Percentiles rank a stretch among this genome's conserved stretches.
phyloP scores from a whole-genome alignment of 441 rosid species.

The Isatis lusitanica region DNA sequence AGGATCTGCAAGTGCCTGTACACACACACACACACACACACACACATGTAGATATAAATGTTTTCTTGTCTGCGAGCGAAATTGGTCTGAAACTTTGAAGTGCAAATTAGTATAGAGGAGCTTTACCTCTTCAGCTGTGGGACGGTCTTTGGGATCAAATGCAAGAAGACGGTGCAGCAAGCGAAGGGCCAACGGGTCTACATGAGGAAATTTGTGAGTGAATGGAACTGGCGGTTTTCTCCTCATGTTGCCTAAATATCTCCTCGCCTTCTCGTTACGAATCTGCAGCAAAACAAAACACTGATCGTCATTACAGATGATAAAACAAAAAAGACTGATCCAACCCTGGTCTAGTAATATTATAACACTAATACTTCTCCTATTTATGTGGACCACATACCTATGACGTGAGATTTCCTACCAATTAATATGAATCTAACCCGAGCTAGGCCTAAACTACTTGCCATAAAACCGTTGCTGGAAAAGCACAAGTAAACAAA shows the following conservation, averaged over 20 bases:
- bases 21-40: background rate
- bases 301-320: background rate
- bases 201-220: constrained; percentile 66
- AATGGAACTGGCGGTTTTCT: constrained; percentile 79
- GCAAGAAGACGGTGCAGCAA: constrained; percentile 82
- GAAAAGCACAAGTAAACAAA: constrained; percentile 3
- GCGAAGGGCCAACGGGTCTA: constrained; percentile 71
- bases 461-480: background rate
- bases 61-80: constrained; percentile 14
- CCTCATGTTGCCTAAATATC: constrained; percentile 74
- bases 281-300: constrained; percentile 49
- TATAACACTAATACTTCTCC: background rate
- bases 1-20: constrained; percentile 88
- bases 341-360: constrained; percentile 1
- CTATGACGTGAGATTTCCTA: background rate
- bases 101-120: background rate
- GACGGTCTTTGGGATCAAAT: constrained; percentile 93
- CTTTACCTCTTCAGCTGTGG: constrained; percentile 84
- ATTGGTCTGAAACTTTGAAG: constrained; percentile 6
- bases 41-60: background rate
- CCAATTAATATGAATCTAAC: background rate
- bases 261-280: constrained; percentile 89
- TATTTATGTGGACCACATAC: background rate
- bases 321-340: background rate
- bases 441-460: constrained; percentile 17